phyloP scores from a whole-genome alignment of 2,329 filamentous ascomycete species.

The Microdochium paspali region DNA sequence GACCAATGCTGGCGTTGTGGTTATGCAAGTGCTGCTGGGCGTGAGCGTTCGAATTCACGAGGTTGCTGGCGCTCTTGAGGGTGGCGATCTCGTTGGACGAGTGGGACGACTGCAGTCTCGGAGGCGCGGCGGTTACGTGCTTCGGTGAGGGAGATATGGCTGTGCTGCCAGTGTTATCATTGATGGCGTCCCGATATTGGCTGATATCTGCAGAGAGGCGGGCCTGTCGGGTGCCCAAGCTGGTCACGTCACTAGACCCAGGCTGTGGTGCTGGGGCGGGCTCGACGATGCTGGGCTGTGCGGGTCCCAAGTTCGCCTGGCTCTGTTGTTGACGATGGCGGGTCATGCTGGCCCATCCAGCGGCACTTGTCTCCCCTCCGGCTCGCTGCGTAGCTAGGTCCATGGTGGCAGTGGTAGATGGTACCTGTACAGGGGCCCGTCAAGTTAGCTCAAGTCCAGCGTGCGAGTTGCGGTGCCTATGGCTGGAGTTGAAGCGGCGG shows the following conservation, averaged over 20 bases:
- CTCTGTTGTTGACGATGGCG: conserved; percentile 61
- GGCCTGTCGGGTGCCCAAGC: conserved; percentile 37
- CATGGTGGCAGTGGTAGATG: conserved; percentile 70
- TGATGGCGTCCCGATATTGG: conserved; percentile 26
- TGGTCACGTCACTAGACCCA: conserved; percentile 31
- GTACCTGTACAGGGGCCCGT: conserved; percentile 47
- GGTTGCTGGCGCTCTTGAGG: conserved; percentile 56
- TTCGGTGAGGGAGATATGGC: conserved; percentile 37
- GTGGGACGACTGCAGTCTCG: conserved; percentile 78
- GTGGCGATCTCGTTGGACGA: conserved; percentile 86
- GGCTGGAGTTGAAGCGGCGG: too few relatives aligned
- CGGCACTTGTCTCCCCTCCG: conserved; percentile 38
- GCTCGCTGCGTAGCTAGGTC: conserved; percentile 67
- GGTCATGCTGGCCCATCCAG: conserved; percentile 54
- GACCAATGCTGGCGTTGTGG: conserved; percentile 74
- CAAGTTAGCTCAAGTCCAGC: conserved; percentile 3
- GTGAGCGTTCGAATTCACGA: conserved; percentile 43
- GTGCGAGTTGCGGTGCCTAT: too few relatives aligned
- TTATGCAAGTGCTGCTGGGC: conserved; percentile 60
- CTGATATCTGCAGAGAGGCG: conserved; percentile 51
- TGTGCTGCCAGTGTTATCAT: conserved; percentile 24
- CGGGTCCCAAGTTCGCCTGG: conserved; percentile 34
- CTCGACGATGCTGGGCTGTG: conserved; percentile 25
- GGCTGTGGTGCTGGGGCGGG: conserved; percentile 25
- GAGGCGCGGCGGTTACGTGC: conserved; percentile 50